Evolutionary conservation across 2,329 filamentous ascomycete genomes (phyloP).

Genomic region (Botrytis galanthina): DNA sequence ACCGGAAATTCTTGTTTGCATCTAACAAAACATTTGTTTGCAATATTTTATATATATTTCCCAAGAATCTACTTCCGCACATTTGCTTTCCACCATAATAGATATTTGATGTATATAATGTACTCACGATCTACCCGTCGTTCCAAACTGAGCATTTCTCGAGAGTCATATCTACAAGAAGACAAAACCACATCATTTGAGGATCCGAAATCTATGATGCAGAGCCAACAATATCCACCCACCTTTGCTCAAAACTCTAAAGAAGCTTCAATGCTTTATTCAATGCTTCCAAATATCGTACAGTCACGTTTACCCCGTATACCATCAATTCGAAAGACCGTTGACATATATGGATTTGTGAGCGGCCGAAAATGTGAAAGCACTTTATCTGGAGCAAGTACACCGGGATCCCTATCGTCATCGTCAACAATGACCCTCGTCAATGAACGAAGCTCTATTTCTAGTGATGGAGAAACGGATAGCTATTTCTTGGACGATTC

Average conservation of each 20-base stretch:
- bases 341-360: slow-evolving; percentile 35
- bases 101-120: background rate
- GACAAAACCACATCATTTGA: background rate
- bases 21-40: background rate
- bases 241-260: slow-evolving; percentile 13
- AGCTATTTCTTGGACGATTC: slow-evolving; percentile 24
- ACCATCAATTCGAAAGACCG: slow-evolving; percentile 47
- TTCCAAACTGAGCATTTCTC: background rate
- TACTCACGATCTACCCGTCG: background rate
- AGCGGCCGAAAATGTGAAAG: slow-evolving; percentile 24
- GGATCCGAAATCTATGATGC: background rate
- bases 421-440: slow-evolving; percentile 31
- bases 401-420: slow-evolving; percentile 29
- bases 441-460: background rate
- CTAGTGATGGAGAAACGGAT: slow-evolving; percentile 8
- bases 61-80: background rate
- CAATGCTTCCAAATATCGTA: slow-evolving; percentile 52
- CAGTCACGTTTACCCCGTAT: slow-evolving; percentile 52
- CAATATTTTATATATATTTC: background rate
- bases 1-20: background rate
- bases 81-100: background rate
- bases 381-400: slow-evolving; percentile 36
- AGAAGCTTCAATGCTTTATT: slow-evolving; percentile 49
- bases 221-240: background rate
- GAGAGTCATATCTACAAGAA: slow-evolving; percentile 6